These are phyloP conservation scores for Amanita fuliginea DNA, from an alignment of 768 basidiomycete species.

Conservation along the genomic window DNA sequence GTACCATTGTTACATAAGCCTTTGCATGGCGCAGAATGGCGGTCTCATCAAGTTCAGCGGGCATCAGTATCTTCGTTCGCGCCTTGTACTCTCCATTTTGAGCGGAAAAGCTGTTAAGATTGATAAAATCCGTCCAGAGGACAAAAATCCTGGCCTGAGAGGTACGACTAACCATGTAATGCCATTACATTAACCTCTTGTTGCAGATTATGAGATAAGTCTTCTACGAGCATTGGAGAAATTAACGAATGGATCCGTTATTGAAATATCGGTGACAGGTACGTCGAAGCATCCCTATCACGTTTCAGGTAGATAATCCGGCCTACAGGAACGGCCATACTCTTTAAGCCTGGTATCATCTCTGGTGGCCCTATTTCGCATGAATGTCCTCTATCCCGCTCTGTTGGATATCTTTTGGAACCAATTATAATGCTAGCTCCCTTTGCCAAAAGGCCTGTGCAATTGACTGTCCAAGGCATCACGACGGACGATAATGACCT, in stretches of 20 bases:
- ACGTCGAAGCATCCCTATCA: conserved; percentile 11
- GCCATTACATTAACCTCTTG: not conserved
- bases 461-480: conserved; percentile 76
- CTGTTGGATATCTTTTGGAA: conserved; percentile 92
- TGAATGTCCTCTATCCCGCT: conserved; percentile 81
- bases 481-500: conserved; percentile 91
- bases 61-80: conserved; percentile 73
- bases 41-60: conserved; percentile 56
- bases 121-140: conserved; percentile 79
- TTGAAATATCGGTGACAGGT: conserved; percentile 97
- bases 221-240: conserved; percentile 82
- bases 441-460: conserved; percentile 81
- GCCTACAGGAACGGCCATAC: conserved; percentile 72
- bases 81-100: conserved; percentile 81
- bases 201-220: conserved; percentile 83
- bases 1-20: not conserved
- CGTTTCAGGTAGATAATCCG: not conserved
- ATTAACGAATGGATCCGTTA: conserved; percentile 84
- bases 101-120: conserved; percentile 80
- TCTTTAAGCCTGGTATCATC: conserved; percentile 89
- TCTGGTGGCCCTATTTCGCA: conserved; percentile 73
- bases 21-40: conserved; percentile 29
- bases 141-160: conserved; percentile 92
- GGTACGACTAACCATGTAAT: conserved; percentile 30
- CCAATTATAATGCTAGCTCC: conserved; percentile 84